Percentiles rank a stretch among this genome's conserved stretches.
phyloP scores from a whole-genome alignment of 2,329 filamentous ascomycete species.

The Fulvia fulva region DNA sequence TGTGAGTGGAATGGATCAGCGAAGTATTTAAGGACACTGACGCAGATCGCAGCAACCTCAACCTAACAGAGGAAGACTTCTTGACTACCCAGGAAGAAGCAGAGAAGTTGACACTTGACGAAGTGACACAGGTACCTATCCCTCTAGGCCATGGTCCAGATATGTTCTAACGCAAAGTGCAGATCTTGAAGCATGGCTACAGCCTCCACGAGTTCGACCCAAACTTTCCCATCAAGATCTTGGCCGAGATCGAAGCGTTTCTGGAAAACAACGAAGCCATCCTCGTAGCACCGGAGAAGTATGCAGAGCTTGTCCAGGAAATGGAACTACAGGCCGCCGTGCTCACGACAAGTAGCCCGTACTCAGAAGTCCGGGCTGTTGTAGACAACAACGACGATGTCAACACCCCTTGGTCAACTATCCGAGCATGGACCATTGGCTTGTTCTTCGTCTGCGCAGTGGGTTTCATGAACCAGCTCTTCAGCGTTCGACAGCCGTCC shows the following conservation, averaged over 20 bases:
- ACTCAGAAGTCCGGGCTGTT: conserved; percentile 25
- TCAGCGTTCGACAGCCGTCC: conserved; percentile 31
- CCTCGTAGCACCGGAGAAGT: conserved; percentile 7
- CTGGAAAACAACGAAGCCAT: conserved; percentile 7
- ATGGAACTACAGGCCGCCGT: conserved; percentile 8
- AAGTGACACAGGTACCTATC: neutral
- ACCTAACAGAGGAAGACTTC: conserved; percentile 3
- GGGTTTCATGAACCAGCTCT: conserved; percentile 30
- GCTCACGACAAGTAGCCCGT: conserved; percentile 18
- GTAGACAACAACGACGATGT: conserved; percentile 21
- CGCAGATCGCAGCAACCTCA: neutral
- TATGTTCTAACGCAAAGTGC: too few relatives aligned
- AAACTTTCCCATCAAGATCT: conserved; percentile 10
- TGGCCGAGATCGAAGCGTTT: conserved; percentile 12
- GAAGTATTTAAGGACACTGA: neutral
- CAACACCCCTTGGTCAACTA: conserved; percentile 28
- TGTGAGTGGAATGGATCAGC: neutral
- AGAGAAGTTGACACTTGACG: neutral
- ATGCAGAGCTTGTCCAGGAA: conserved; percentile 2
- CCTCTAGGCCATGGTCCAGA: too few relatives aligned
- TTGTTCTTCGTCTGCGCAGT: conserved; percentile 27
- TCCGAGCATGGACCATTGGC: conserved; percentile 33
- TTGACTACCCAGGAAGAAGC: conserved; percentile 1
- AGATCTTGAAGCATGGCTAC: conserved; percentile 2
- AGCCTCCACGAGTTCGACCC: conserved; percentile 13